Evolutionary conservation across 768 basidiomycete genomes (phyloP).

Genomic region (Tricholoma bakamatsutake): DNA sequence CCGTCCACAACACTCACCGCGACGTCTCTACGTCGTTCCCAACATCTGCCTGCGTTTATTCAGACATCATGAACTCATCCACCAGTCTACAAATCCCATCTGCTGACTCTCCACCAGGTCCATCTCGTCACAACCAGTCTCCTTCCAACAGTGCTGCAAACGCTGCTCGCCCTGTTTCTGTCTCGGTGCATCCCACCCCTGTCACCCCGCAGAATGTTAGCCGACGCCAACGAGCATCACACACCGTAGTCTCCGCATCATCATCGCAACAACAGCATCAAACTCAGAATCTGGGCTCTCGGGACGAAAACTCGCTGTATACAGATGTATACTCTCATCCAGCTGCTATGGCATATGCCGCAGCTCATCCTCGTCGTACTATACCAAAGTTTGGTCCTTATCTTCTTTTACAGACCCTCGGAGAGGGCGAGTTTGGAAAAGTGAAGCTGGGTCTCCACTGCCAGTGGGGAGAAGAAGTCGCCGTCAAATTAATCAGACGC

Average conservation of each 20-base stretch:
- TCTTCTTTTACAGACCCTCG: slow-evolving; percentile 89
- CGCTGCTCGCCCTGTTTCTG: slow-evolving; percentile 50
- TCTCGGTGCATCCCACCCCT: slow-evolving; percentile 47
- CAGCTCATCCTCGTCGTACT: slow-evolving; percentile 77
- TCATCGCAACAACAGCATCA: slow-evolving; percentile 22
- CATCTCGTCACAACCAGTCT: slow-evolving; percentile 27
- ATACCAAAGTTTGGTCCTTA: slow-evolving; percentile 96
- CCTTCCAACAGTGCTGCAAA: slow-evolving; percentile 15
- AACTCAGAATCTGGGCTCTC: slow-evolving; percentile 23
- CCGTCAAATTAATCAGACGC: slow-evolving; percentile 92
- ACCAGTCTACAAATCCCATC: slow-evolving; percentile 26
- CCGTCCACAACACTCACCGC: neutral
- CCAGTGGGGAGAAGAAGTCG: slow-evolving; percentile 96
- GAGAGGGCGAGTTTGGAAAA: slow-evolving; percentile 98
- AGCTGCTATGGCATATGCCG: slow-evolving; percentile 75
- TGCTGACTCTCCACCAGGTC: slow-evolving; percentile 30
- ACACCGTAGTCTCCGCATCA: slow-evolving; percentile 55
- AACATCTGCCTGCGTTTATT: neutral
- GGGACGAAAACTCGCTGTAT: slow-evolving; percentile 43
- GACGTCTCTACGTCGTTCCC: neutral
- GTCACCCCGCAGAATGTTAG: slow-evolving; percentile 31
- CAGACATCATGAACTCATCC: slow-evolving; percentile 4
- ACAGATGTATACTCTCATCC: slow-evolving; percentile 82
- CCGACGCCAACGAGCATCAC: slow-evolving; percentile 63
- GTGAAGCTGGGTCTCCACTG: slow-evolving; percentile 96